These are phyloP conservation scores for Tilletia caries DNA, from an alignment of 1,284 basidiomycete genomes.

Conservation along the genomic window DNA sequence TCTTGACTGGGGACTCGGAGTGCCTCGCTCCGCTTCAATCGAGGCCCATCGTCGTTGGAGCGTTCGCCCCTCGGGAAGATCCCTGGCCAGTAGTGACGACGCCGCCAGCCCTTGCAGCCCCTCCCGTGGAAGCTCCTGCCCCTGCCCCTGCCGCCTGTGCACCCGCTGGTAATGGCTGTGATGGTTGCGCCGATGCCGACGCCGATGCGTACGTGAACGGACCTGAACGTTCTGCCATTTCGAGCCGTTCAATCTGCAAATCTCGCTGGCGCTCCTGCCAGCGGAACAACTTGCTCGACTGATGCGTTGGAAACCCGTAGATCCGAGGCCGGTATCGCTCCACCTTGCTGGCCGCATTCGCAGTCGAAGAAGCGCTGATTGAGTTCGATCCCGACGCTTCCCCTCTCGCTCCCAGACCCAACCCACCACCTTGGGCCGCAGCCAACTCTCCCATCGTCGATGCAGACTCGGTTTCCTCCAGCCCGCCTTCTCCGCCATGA, in stretches of 20 bases:
- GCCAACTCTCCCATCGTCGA: neutral
- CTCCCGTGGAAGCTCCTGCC: neutral
- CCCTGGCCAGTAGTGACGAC: neutral
- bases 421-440: neutral
- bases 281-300: conserved; percentile 47
- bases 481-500: conserved; percentile 22
- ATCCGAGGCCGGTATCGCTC: conserved; percentile 50
- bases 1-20: too few relatives aligned
- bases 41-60: neutral
- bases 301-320: conserved; percentile 53
- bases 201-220: conserved; percentile 20
- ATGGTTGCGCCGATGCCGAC: conserved; percentile 27
- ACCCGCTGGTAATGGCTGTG: neutral
- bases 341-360: conserved; percentile 31
- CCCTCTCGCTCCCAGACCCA: conserved; percentile 1
- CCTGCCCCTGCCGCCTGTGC: neutral
- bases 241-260: conserved; percentile 36
- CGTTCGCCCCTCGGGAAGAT: neutral
- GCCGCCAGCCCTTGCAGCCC: neutral
- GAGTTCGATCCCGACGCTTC: conserved; percentile 15
- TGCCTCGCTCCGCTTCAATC: neutral
- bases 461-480: neutral
- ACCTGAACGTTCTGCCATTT: conserved; percentile 26
- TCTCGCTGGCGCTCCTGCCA: conserved; percentile 48
- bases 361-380: conserved; percentile 12